Percentiles rank a stretch among this genome's conserved stretches.
Conservation (phyloP, 2,329 filamentous ascomycete species). For the Fusarium proliferatum region DNA sequence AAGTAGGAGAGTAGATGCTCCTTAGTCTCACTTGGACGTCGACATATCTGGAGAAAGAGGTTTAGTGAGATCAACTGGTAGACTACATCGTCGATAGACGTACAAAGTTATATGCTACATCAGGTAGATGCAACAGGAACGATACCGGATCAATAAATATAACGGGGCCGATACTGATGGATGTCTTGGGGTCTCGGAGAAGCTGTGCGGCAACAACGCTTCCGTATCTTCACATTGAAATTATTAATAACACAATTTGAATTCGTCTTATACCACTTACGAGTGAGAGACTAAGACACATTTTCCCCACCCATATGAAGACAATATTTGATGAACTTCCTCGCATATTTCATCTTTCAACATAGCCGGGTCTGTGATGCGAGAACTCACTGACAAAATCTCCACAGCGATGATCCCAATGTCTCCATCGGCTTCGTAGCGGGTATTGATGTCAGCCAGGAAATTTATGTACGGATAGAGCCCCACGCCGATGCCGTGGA, state of each 20-base stretch:
- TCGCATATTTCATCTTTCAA: constrained; percentile 59
- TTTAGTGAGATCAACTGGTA: too few relatives aligned
- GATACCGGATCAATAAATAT: constrained; percentile 70
- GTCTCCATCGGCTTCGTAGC: constrained; percentile 55
- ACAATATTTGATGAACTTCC: constrained; percentile 64
- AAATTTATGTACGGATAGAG: constrained; percentile 68
- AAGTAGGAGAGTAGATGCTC: constrained; percentile 71
- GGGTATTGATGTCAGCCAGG: constrained; percentile 61
- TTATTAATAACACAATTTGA: neutral
- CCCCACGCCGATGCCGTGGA: constrained; percentile 69
- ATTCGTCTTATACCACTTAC: constrained; percentile 21
- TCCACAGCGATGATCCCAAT: constrained; percentile 69
- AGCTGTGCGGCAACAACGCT: constrained; percentile 67
- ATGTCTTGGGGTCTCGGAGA: constrained; percentile 54
- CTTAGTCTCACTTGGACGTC: constrained; percentile 59
- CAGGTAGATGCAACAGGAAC: constrained; percentile 68
- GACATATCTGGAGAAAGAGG: constrained; percentile 46
- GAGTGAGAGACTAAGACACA: constrained; percentile 65
- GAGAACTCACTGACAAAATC: constrained; percentile 67
- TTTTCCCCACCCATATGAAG: constrained; percentile 60
- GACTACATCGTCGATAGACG: neutral
- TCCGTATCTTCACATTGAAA: constrained; percentile 56
- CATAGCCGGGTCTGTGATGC: constrained; percentile 63
- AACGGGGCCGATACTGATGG: constrained; percentile 56
- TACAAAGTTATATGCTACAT: constrained; percentile 72